Conservation (phyloP, 2,329 filamentous ascomycete species). For the Calonectria multiphialidica region DNA sequence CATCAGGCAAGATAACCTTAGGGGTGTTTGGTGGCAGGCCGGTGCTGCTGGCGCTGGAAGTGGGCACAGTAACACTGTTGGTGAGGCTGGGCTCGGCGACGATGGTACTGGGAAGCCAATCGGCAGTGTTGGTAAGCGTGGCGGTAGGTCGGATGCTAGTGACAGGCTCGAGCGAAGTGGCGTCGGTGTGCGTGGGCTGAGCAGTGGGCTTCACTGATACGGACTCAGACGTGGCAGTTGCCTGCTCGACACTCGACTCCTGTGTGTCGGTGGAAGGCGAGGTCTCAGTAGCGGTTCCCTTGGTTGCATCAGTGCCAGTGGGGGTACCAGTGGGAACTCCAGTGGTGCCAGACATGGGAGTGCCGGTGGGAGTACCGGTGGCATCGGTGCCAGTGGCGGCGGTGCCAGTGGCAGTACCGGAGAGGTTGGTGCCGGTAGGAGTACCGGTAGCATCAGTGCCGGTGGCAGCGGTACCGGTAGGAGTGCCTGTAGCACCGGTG, state of each 20-base stretch:
- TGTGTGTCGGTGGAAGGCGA: conserved; percentile 15
- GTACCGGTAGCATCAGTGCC: background rate
- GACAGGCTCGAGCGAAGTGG: conserved; percentile 39
- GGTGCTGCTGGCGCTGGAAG: conserved; percentile 55
- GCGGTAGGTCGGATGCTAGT: conserved; percentile 58
- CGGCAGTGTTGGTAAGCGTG: conserved; percentile 57
- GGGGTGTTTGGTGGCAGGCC: conserved; percentile 77
- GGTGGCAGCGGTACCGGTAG: background rate
- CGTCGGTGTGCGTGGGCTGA: conserved; percentile 32
- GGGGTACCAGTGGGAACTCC: background rate
- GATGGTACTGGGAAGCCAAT: conserved; percentile 72
- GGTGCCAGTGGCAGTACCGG: no score
- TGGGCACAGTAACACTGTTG: conserved; percentile 36
- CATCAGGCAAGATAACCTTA: conserved; percentile 79
- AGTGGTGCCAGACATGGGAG: background rate
- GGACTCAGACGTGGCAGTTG: background rate
- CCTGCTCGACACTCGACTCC: conserved; percentile 8
- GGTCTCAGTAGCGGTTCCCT: conserved; percentile 8
- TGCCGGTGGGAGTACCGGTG: conserved; percentile 1
- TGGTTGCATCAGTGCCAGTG: conserved; percentile 5
- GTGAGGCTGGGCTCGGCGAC: conserved; percentile 62
- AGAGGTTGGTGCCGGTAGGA: background rate
- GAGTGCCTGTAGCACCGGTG: conserved; percentile 8
- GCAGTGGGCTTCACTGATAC: conserved; percentile 23
- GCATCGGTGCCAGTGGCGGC: conserved; percentile 8